Conservation (phyloP, 208 protist genomes). For the Endotrypanum monterogeii region DNA sequence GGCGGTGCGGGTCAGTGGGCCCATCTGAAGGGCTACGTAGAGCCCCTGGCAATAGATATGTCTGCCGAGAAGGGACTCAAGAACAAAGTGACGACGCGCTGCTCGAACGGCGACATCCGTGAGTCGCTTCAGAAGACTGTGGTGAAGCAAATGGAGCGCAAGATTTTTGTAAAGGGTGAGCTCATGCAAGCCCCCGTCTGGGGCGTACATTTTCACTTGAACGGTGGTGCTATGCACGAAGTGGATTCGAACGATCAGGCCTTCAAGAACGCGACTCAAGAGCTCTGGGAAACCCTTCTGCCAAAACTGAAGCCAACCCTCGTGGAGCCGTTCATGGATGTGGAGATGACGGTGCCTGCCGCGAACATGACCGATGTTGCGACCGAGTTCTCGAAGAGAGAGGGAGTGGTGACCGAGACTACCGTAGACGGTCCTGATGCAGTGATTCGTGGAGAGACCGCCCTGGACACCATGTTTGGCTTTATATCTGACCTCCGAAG, state of each 20-base stretch:
- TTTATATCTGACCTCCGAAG: constrained; percentile 92
- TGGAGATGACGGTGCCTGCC: constrained; percentile 92
- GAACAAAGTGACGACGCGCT: constrained; percentile 85
- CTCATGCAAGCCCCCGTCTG: constrained; percentile 95
- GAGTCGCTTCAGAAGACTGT: constrained; percentile 93
- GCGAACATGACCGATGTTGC: constrained; percentile 87
- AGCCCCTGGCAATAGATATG: constrained; percentile 91
- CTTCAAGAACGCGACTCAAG: constrained; percentile 95
- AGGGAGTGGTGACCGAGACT: constrained; percentile 90
- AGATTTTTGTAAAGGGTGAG: constrained; percentile 93
- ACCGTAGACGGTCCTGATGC: constrained; percentile 78
- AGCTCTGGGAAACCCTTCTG: constrained; percentile 94
- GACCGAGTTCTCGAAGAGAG: constrained; percentile 86
- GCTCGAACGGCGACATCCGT: constrained; percentile 96
- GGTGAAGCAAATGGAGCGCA: constrained; percentile 89
- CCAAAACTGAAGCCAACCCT: constrained; percentile 92
- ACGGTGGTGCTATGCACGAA: constrained; percentile 96
- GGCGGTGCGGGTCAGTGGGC: constrained; percentile 99
- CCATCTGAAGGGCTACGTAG: constrained; percentile 94
- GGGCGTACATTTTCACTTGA: constrained; percentile 96
- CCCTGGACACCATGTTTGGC: constrained; percentile 93
- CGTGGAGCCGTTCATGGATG: constrained; percentile 98
- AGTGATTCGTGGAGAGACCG: constrained; percentile 89
- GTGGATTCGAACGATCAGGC: constrained; percentile 99
- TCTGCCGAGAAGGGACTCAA: constrained; percentile 88